Conservation (phyloP, 106 monocot genomes). For the Platanthera guangdongensis region DNA sequence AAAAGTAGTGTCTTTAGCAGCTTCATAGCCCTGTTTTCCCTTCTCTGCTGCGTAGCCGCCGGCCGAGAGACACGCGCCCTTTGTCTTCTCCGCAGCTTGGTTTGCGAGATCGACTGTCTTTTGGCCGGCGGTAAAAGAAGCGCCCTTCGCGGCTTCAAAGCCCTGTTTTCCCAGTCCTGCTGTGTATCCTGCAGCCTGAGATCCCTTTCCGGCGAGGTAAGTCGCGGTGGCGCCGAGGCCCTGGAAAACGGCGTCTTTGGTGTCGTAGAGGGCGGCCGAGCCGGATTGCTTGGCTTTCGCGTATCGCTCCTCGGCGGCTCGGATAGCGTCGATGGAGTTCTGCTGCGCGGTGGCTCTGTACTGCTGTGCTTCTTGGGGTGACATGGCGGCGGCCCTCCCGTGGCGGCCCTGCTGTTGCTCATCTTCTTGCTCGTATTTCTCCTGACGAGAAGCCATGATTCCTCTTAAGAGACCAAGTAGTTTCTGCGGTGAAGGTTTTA, state of each 20-base stretch:
- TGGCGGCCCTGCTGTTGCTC: too few relatives aligned
- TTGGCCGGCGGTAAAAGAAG: slow-evolving; percentile 5
- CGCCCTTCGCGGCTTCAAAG: slow-evolving; percentile 14
- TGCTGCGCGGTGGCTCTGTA: slow-evolving; percentile 55
- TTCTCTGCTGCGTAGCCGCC: too few relatives aligned
- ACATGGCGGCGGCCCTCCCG: background rate
- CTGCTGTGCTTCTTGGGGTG: slow-evolving; percentile 40
- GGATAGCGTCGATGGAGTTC: slow-evolving; percentile 54
- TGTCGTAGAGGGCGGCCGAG: slow-evolving; percentile 18
- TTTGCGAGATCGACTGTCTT: slow-evolving; percentile 9
- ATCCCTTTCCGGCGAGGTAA: slow-evolving; percentile 18
- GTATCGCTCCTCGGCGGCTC: slow-evolving; percentile 63
- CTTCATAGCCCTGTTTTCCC: too few relatives aligned
- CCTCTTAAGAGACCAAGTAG: too few relatives aligned
- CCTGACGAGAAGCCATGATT: too few relatives aligned
- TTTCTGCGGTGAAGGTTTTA: too few relatives aligned
- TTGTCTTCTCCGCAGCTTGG: slow-evolving; percentile 10
- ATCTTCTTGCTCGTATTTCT: too few relatives aligned
- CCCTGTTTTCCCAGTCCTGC: slow-evolving; percentile 20
- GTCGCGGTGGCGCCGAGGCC: slow-evolving; percentile 20
- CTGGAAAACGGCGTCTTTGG: slow-evolving; percentile 37
- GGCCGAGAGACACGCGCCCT: too few relatives aligned
- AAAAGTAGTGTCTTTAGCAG: background rate
- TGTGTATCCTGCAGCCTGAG: slow-evolving; percentile 2
- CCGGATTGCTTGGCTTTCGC: slow-evolving; percentile 40